phyloP scores from a whole-genome alignment of 2,329 filamentous ascomycete genomes.

The Fusarium kyushuense region DNA sequence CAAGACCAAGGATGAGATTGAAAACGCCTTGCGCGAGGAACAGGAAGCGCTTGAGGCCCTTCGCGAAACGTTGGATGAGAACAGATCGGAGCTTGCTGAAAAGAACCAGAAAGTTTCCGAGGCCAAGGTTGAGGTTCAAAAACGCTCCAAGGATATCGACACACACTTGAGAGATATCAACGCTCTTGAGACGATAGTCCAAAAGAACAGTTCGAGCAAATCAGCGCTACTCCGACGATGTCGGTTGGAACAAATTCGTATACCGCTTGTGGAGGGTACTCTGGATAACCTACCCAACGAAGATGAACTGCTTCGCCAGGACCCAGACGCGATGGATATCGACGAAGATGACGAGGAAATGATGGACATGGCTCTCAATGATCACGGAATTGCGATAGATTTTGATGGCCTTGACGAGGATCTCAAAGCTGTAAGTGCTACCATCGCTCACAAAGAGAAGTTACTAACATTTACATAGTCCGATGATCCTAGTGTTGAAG shows the following conservation, averaged over 20 bases:
- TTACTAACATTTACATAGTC: slow-evolving; percentile 63
- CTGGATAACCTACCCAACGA: slow-evolving; percentile 90
- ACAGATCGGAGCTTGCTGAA: slow-evolving; percentile 74
- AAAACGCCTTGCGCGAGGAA: slow-evolving; percentile 77
- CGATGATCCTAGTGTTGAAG: slow-evolving; percentile 77
- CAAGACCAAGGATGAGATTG: slow-evolving; percentile 78
- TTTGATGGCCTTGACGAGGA: slow-evolving; percentile 87
- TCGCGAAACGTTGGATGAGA: slow-evolving; percentile 75
- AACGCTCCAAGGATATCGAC: slow-evolving; percentile 86
- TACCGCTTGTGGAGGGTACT: slow-evolving; percentile 82
- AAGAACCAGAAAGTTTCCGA: slow-evolving; percentile 82
- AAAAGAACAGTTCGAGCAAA: slow-evolving; percentile 85
- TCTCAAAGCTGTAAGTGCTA: slow-evolving; percentile 74
- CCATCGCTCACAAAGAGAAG: background rate
- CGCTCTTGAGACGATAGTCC: slow-evolving; percentile 84
- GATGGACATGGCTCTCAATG: slow-evolving; percentile 77
- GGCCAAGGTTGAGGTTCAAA: slow-evolving; percentile 83
- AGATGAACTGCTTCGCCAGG: slow-evolving; percentile 79
- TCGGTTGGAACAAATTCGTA: slow-evolving; percentile 90
- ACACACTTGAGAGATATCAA: slow-evolving; percentile 77
- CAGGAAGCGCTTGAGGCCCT: slow-evolving; percentile 82
- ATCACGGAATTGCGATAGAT: slow-evolving; percentile 92
- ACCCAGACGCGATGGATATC: slow-evolving; percentile 92
- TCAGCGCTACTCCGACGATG: slow-evolving; percentile 88
- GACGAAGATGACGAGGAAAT: slow-evolving; percentile 75